Evolutionary conservation across 805 yeast genomes (phyloP).

Genomic region (Ogataea kodamae): DNA sequence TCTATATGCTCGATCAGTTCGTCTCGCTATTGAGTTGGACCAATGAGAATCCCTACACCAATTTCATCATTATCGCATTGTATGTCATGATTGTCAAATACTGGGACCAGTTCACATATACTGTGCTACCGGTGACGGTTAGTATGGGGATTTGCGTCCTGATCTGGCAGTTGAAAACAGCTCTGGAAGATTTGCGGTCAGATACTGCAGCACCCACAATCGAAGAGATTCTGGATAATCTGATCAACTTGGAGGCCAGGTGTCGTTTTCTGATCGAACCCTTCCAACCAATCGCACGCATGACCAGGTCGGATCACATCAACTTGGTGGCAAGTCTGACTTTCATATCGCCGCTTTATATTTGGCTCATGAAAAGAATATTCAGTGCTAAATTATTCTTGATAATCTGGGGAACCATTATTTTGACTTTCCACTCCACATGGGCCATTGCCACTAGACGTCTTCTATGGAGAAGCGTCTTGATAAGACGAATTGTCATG

Average conservation of each 20-base stretch:
- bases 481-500: constrained; percentile 36
- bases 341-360: constrained; percentile 43
- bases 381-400: constrained; percentile 34
- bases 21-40: constrained; percentile 54
- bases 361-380: constrained; percentile 33
- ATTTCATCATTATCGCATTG: constrained; percentile 39
- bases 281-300: constrained; percentile 16
- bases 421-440: constrained; percentile 45
- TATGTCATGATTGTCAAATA: constrained; percentile 40
- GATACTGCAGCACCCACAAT: constrained; percentile 41
- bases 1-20: constrained; percentile 41
- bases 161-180: constrained; percentile 45
- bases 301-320: constrained; percentile 26
- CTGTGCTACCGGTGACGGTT: constrained; percentile 39
- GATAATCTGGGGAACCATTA: constrained; percentile 34
- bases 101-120: constrained; percentile 38
- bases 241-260: constrained; percentile 44
- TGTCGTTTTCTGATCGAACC: constrained; percentile 41
- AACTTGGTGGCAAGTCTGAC: constrained; percentile 33
- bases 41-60: constrained; percentile 45
- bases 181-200: constrained; percentile 36
- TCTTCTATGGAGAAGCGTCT: constrained; percentile 48
- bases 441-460: constrained; percentile 44
- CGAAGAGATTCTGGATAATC: constrained; percentile 47
- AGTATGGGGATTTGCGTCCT: constrained; percentile 37